Evolutionary conservation across 257 asterid genomes (phyloP).

Genomic region (Gardenia jasminoides): DNA sequence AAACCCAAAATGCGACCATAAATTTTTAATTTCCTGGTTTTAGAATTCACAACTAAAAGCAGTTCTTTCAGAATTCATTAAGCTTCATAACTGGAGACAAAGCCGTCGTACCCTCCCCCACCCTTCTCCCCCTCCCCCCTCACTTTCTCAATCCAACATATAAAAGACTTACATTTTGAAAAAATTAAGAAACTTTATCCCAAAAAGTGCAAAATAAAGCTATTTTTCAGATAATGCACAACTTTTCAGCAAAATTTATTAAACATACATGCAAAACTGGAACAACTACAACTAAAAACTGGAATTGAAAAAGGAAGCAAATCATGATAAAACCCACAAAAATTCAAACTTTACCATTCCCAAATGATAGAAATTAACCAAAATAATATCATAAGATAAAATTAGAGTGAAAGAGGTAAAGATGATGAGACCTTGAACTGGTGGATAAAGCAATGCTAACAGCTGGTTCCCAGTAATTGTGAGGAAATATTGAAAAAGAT

Average conservation of each 20-base stretch:
- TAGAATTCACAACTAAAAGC: too few species aligned
- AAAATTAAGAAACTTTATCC: neutral
- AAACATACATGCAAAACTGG: neutral
- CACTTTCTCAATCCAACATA: too few species aligned
- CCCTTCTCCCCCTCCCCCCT: too few species aligned
- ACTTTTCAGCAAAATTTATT: too few species aligned
- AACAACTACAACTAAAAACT: too few species aligned
- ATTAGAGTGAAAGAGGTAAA: neutral
- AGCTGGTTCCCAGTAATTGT: neutral
- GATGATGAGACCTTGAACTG: neutral
- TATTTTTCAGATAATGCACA: neutral
- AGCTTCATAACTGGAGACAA: neutral
- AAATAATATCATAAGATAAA: too few species aligned
- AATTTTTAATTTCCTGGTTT: too few species aligned
- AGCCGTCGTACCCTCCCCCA: neutral
- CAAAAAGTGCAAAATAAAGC: neutral
- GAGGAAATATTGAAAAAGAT: too few species aligned
- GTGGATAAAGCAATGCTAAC: neutral
- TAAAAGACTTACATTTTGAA: neutral
- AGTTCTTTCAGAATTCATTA: neutral
- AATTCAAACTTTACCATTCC: too few species aligned
- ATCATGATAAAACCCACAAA: neutral
- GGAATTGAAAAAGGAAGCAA: neutral
- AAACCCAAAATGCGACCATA: too few species aligned
- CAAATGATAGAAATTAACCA: neutral